These are phyloP conservation scores for Ehretia macrophylla DNA, from an alignment of 257 asterid genomes.

Conservation along the genomic window DNA sequence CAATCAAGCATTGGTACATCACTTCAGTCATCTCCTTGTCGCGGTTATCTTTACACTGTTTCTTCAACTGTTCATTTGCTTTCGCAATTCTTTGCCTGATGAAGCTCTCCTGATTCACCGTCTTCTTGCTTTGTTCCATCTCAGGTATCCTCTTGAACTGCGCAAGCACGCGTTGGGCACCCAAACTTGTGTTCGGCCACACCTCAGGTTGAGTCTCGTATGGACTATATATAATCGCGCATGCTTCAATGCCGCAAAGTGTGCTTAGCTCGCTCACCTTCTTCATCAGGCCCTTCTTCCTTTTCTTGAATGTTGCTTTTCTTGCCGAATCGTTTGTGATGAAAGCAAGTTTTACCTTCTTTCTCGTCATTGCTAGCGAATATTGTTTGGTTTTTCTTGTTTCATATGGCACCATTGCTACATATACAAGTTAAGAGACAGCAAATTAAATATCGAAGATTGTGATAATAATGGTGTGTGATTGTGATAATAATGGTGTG, in stretches of 20 bases:
- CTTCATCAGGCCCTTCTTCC: conserved; percentile 67
- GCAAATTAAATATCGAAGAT: conserved; percentile 41
- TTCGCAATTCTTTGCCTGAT: conserved; percentile 16
- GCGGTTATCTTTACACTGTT: conserved; percentile 8
- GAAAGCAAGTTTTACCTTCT: conserved; percentile 73
- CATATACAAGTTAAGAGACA: conserved; percentile 25
- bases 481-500: too few species aligned
- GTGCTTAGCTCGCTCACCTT: conserved; percentile 69
- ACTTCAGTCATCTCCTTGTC: conserved; percentile 16
- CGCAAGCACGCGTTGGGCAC: conserved; percentile 37
- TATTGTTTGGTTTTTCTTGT: background rate
- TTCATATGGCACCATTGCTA: conserved; percentile 5
- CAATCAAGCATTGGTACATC: conserved; percentile 59
- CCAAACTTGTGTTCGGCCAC: conserved; percentile 52
- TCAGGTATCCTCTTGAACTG: conserved; percentile 15
- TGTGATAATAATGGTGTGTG: conserved; percentile 22
- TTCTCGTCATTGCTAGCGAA: conserved; percentile 42
- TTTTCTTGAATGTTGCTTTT: conserved; percentile 65
- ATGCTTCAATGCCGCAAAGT: conserved; percentile 62
- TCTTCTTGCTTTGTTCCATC: conserved; percentile 20
- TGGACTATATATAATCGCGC: conserved; percentile 63
- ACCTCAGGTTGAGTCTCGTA: conserved; percentile 54
- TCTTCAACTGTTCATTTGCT: conserved; percentile 11
- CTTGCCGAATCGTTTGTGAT: conserved; percentile 58
- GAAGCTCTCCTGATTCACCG: conserved; percentile 14